These are phyloP conservation scores for Zygoascus bituminiphila DNA, from an alignment of 805 yeast genomes.

Conservation along the genomic window DNA sequence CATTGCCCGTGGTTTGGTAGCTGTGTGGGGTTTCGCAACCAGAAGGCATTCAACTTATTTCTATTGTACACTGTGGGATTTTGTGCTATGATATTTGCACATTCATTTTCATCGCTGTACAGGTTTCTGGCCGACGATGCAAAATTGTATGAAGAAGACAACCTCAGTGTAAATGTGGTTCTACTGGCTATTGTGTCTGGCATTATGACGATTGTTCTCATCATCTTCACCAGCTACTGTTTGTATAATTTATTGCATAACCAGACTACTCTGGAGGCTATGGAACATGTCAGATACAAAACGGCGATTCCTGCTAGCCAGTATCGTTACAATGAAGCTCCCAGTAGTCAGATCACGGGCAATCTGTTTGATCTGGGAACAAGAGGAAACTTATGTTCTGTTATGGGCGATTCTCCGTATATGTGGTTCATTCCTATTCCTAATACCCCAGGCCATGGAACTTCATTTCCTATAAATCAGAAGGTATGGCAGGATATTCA, in stretches of 20 bases:
- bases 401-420: constrained; percentile 61
- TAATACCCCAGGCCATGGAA: constrained; percentile 32
- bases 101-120: constrained; percentile 26
- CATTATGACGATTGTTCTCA: constrained; percentile 48
- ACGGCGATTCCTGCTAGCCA: constrained; percentile 27
- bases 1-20: constrained; percentile 87
- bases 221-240: constrained; percentile 36
- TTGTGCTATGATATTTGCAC: constrained; percentile 34
- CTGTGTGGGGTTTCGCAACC: constrained; percentile 78
- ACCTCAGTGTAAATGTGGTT: constrained; percentile 51
- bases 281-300: constrained; percentile 32
- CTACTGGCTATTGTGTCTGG: constrained; percentile 48
- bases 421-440: constrained; percentile 66
- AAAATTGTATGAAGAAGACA: constrained; percentile 18
- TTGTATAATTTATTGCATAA: constrained; percentile 45
- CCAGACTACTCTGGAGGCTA: constrained; percentile 71
- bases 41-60: constrained; percentile 72
- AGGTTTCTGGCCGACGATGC: constrained; percentile 21
- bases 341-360: constrained; percentile 39
- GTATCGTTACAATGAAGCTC: constrained; percentile 36
- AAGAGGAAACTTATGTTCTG: constrained; percentile 49
- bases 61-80: constrained; percentile 46
- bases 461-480: constrained; percentile 28
- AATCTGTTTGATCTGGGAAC: constrained; percentile 74
- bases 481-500: constrained; percentile 23